A percentile compares a stretch with the other conserved stretches of the same genome.
These are phyloP conservation scores for Daldinia sp. DNA, from an alignment of 2,329 filamentous ascomycete species.

Conservation along the genomic window DNA sequence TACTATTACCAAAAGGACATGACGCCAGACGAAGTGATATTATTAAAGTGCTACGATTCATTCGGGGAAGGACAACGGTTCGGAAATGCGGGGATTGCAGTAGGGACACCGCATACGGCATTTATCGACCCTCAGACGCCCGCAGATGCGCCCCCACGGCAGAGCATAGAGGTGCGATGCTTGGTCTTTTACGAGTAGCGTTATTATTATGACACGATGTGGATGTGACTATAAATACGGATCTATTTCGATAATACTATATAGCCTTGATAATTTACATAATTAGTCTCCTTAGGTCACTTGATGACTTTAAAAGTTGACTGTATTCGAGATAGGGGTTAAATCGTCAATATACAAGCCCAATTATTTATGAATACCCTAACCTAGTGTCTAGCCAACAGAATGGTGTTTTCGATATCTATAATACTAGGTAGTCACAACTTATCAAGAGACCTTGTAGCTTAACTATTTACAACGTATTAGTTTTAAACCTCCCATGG, in stretches of 20 bases:
- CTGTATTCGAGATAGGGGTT: neutral
- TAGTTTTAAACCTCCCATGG: too few species aligned
- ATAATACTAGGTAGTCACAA: too few species aligned
- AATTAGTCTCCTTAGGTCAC: neutral
- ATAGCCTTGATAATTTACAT: neutral
- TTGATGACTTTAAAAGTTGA: neutral
- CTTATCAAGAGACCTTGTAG: too few species aligned
- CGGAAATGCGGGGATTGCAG: slow-evolving; percentile 53
- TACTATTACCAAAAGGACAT: slow-evolving; percentile 75
- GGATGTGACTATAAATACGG: neutral
- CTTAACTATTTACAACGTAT: too few species aligned
- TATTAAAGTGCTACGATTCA: slow-evolving; percentile 64
- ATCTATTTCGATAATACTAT: neutral
- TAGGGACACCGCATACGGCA: slow-evolving; percentile 61
- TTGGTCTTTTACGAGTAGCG: slow-evolving; percentile 65
- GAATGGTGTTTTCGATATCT: too few species aligned
- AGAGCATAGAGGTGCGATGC: slow-evolving; percentile 72
- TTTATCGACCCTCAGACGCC: slow-evolving; percentile 64
- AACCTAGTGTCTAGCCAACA: too few species aligned
- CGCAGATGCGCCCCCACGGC: slow-evolving; percentile 53
- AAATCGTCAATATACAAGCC: neutral
- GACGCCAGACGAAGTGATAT: slow-evolving; percentile 60
- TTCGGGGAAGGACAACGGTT: slow-evolving; percentile 49
- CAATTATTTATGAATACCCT: neutral
- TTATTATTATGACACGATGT: neutral